Evolutionary conservation across 2,329 filamentous ascomycete genomes (phyloP).

Genomic region (Colletotrichum echinochloae): DNA sequence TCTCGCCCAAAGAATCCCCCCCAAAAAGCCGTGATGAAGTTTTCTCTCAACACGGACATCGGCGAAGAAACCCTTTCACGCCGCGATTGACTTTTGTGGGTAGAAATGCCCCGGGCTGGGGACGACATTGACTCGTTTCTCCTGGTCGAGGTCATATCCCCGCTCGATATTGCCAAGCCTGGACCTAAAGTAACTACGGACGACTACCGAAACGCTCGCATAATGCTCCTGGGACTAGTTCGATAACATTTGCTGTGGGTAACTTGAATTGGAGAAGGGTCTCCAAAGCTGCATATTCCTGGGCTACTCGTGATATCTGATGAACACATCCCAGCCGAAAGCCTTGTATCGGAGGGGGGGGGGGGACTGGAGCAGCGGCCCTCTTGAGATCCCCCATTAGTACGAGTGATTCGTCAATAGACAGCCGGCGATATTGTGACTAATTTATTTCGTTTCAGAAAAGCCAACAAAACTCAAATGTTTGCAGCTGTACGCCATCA

Average conservation of each 20-base stretch:
- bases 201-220: background rate
- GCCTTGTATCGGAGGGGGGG: background rate
- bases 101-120: background rate
- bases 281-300: background rate
- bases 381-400: background rate
- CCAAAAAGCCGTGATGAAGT: background rate
- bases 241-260: background rate
- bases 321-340: background rate
- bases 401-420: background rate
- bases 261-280: background rate
- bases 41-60: background rate
- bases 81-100: background rate
- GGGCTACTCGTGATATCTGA: background rate
- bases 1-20: background rate
- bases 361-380: background rate
- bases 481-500: background rate
- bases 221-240: background rate
- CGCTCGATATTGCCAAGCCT: background rate
- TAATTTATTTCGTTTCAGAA: background rate
- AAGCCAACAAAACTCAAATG: background rate
- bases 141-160: background rate
- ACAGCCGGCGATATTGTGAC: background rate
- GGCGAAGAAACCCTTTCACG: background rate
- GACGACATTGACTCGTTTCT: slow-evolving; percentile 2
- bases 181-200: background rate